Conservation (phyloP, 2,329 filamentous ascomycete genomes). For the Geosmithia morbida region DNA sequence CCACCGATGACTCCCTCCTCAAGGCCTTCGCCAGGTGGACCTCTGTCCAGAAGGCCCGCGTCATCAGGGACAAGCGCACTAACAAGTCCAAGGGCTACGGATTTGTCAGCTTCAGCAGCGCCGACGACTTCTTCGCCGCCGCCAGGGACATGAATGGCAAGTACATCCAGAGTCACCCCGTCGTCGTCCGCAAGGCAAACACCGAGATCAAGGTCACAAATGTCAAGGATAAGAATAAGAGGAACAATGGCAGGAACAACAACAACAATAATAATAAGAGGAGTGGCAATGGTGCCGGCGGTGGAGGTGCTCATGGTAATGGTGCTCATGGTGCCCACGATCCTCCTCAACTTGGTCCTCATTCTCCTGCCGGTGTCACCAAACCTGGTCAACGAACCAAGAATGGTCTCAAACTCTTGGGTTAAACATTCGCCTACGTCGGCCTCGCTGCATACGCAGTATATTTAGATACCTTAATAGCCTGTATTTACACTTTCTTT, state of each 20-base stretch:
- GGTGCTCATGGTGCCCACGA: conserved; percentile 26
- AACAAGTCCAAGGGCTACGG: conserved; percentile 94
- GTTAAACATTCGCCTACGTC: conserved; percentile 26
- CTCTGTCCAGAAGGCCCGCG: conserved; percentile 82
- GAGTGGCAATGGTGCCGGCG: conserved; percentile 12
- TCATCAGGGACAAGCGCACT: conserved; percentile 88
- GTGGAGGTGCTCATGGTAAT: conserved; percentile 25
- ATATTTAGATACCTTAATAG: too few species aligned
- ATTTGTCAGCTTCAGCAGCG: conserved; percentile 90
- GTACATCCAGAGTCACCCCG: conserved; percentile 95
- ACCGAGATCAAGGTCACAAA: conserved; percentile 75
- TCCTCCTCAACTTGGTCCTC: conserved; percentile 30
- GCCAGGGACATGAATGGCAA: conserved; percentile 98
- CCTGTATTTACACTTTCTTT: too few species aligned
- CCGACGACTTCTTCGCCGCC: conserved; percentile 91
- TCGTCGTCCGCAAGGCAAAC: conserved; percentile 72
- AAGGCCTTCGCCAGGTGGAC: conserved; percentile 87
- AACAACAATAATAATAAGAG: conserved; percentile 20
- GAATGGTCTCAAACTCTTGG: conserved; percentile 46
- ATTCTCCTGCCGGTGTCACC: conserved; percentile 33
- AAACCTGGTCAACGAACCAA: conserved; percentile 56
- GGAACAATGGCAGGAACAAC: conserved; percentile 17
- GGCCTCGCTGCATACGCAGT: too few species aligned
- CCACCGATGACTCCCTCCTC: conserved; percentile 86
- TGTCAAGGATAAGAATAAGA: conserved; percentile 43